Percentiles rank a stretch among this genome's conserved stretches.
These are phyloP conservation scores for Apostasia shenzhenica DNA, from an alignment of 106 monocot species.

Conservation along the genomic window DNA sequence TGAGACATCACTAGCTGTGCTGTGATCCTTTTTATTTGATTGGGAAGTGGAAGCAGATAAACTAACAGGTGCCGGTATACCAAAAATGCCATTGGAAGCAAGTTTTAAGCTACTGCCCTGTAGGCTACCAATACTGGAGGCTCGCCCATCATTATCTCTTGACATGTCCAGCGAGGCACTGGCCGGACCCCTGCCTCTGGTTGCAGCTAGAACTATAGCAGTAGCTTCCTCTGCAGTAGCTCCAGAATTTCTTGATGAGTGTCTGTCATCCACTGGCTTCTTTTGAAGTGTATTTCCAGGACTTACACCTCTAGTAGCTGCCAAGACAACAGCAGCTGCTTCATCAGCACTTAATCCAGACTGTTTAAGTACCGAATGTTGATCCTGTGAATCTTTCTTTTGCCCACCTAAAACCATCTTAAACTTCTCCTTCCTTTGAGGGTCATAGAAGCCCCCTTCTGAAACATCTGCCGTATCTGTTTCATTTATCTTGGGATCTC, in stretches of 20 bases:
- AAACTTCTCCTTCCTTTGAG: conserved; percentile 57
- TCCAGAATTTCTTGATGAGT: background rate
- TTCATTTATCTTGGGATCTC: conserved; percentile 1
- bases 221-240: conserved; percentile 6
- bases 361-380: conserved; percentile 11
- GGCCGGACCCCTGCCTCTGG: conserved; percentile 4
- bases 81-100: conserved; percentile 15
- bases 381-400: conserved; percentile 45
- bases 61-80: background rate
- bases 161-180: background rate
- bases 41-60: conserved; percentile 2
- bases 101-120: background rate
- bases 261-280: background rate
- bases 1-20: conserved; percentile 25
- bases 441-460: conserved; percentile 30
- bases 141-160: background rate
- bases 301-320: conserved; percentile 64
- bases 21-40: background rate
- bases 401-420: conserved; percentile 60
- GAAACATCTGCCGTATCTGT: conserved; percentile 15
- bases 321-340: conserved; percentile 73
- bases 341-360: conserved; percentile 55
- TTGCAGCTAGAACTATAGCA: background rate
- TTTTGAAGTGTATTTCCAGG: conserved; percentile 25
- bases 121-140: conserved; percentile 23